phyloP scores from a whole-genome alignment of 495 filamentous ascomycete genomes.

The Penicillium arizonense region DNA sequence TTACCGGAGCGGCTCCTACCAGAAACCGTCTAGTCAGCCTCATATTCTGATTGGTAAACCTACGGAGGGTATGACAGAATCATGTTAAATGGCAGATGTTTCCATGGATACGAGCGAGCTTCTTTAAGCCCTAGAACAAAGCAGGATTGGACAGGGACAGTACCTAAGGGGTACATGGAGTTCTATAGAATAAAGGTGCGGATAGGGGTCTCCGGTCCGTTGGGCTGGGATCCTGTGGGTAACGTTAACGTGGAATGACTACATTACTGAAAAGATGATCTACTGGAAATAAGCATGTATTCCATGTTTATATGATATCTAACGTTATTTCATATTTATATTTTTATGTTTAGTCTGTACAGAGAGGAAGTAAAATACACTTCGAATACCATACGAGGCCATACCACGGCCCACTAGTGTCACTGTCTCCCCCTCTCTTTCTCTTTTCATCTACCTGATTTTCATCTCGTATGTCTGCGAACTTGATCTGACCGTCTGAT shows the following conservation, averaged over 20 bases:
- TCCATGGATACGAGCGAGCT: constrained; percentile 8
- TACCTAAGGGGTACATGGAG: too few relatives aligned
- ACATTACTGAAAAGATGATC: too few relatives aligned
- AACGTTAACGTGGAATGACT: constrained; percentile 16
- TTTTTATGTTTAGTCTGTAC: constrained; percentile 3
- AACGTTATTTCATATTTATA: too few relatives aligned
- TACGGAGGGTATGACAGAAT: too few relatives aligned
- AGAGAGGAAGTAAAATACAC: not conserved
- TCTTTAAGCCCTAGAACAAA: not conserved
- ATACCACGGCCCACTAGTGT: too few relatives aligned
- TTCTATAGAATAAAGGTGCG: constrained; percentile 6
- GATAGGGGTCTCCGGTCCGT: constrained; percentile 14
- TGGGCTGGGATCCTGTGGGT: constrained; percentile 21
- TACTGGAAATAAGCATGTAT: too few relatives aligned
- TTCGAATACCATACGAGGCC: too few relatives aligned
- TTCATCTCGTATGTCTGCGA: too few relatives aligned
- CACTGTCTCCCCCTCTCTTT: too few relatives aligned
- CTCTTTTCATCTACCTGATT: too few relatives aligned
- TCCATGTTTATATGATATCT: too few relatives aligned
- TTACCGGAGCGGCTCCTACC: not conserved
- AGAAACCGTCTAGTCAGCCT: constrained; percentile 3
- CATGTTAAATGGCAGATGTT: not conserved
- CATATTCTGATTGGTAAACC: not conserved
- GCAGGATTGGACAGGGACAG: not conserved
- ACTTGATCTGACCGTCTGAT: too few relatives aligned